Evolutionary conservation across 139 green algal species (phyloP), one percentile per base, ranked within the genome.

Genomic region (Volvox africanus): DNA sequence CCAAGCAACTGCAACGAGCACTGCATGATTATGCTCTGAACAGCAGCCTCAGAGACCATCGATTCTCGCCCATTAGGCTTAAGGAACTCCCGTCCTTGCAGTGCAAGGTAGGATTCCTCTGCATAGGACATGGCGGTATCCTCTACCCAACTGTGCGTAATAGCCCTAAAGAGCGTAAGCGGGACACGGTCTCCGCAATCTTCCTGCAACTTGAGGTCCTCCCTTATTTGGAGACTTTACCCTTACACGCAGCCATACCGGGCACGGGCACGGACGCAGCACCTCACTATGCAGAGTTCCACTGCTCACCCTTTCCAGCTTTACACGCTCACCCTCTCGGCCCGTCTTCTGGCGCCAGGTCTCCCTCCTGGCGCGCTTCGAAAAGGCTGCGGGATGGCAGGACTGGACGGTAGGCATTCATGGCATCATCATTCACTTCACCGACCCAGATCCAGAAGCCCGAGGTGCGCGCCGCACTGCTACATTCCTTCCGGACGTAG

Each of bases 401-500:
- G 96, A 98, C 92, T 99, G 97, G 97, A 84, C 94, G 35, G 82
- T 97, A 30, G 94, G 96, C 37, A 61, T 30, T 22, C 90, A 93
- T 78, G 90, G 90, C 76, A 93, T 93, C 81, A 88, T 93, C 90
- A 95, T 98, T 26, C 88, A 96, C 32, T 98, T 98, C 80, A 75
- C 33, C 6, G 95, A 98, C 62, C 96, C 96, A 0, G 80, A 88
- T 14, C 90, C 91, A 18, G 50, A 71, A 16, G 44, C 80, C 22
- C 36, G 85, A 5, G 88, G 76, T 80, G 84, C 77, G 84, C 90
- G 91, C 20, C 94, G 96, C 24, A 96, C 87, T 13, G 97, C 97
- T 26, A 99, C 97, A 1, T 99, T 97, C 73, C 92, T 99, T 65
- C 97, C 97, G 18, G 95, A 98, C 78, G 95, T 98, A 61, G 94